phyloP scores from a whole-genome alignment of 2,329 filamentous ascomycete species.

The Rutstroemia sp. region DNA sequence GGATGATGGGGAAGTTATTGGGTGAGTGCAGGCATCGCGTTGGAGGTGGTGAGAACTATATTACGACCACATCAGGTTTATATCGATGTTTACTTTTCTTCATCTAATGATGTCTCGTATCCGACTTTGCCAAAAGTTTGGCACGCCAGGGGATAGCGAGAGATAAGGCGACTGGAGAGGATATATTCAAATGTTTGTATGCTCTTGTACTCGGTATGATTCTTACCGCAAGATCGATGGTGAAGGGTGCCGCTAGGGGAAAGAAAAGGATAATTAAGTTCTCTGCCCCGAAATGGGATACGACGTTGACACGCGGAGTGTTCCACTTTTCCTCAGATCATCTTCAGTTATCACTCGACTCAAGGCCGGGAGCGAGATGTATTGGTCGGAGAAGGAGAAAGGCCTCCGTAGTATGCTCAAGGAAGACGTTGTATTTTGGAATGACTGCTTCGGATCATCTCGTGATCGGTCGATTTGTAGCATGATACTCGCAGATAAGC shows the following conservation, averaged over 20 bases:
- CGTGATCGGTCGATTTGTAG: neutral
- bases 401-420: neutral
- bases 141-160: neutral
- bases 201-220: neutral
- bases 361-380: neutral
- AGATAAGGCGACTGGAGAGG: neutral
- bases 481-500: neutral
- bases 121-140: neutral
- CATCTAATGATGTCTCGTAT: neutral
- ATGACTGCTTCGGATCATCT: neutral
- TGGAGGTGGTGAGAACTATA: too few species aligned
- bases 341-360: neutral
- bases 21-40: neutral
- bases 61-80: too few species aligned
- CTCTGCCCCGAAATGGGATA: neutral
- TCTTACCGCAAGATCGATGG: neutral
- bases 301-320: neutral
- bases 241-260: neutral
- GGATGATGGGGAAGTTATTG: neutral
- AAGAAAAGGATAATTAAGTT: neutral
- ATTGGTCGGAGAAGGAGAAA: neutral
- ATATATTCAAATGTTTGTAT: neutral
- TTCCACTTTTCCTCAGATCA: neutral
- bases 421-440: neutral
- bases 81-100: neutral